Percentiles rank a stretch among this genome's conserved stretches.
phyloP scores from a whole-genome alignment of 208 protist genomes.

The Histomonas meleagridis region DNA sequence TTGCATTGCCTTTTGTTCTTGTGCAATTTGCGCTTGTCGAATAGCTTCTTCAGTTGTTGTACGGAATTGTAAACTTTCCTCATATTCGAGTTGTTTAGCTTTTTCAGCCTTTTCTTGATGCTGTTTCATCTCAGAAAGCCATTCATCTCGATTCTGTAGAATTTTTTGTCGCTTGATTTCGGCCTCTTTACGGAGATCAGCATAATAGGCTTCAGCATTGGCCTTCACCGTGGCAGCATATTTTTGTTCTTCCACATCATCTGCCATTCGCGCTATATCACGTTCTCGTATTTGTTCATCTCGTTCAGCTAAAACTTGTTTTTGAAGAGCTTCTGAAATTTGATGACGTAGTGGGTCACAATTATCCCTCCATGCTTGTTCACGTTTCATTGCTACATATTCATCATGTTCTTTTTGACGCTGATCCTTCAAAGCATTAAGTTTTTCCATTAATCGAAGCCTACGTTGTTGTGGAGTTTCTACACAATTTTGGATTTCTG shows the following conservation, averaged over 20 bases:
- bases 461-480: not conserved
- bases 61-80: not conserved
- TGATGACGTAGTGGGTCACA: conserved; percentile 25
- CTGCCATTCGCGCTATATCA: not conserved
- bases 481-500: not conserved
- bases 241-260: not conserved
- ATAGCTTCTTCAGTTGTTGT: not conserved
- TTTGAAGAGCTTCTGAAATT: not conserved
- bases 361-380: not conserved
- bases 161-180: not conserved
- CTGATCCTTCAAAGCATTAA: not conserved
- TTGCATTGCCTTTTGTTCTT: not conserved
- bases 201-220: not conserved
- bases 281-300: not conserved
- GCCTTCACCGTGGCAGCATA: not conserved
- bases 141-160: not conserved
- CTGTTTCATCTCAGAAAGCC: not conserved
- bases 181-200: not conserved
- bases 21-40: not conserved
- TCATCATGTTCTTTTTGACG: conserved; percentile 10
- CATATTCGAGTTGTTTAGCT: not conserved
- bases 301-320: not conserved
- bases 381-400: not conserved
- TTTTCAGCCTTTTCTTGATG: not conserved
- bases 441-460: not conserved